phyloP scores from a whole-genome alignment of 345 rosid species.

The Eucalyptus decipiens region DNA sequence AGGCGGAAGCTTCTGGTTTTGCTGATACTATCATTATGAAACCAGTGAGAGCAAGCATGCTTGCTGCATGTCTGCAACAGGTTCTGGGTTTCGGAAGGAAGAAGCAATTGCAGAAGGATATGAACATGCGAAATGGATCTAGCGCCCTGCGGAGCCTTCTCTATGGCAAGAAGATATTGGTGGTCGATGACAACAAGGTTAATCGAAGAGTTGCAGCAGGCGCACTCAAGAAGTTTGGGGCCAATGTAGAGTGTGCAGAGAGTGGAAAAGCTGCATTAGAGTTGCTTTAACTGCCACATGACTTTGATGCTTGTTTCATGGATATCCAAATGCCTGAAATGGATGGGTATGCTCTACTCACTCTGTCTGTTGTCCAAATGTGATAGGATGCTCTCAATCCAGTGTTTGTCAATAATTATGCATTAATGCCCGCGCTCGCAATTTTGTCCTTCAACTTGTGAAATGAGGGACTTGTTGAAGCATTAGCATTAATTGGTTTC shows the following conservation, averaged over 20 bases:
- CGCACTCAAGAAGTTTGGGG: conserved; percentile 90
- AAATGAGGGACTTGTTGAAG: neutral
- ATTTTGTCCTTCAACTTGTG: neutral
- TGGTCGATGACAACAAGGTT: conserved; percentile 85
- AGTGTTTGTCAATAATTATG: neutral
- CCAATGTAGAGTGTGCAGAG: conserved; percentile 74
- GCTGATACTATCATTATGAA: conserved; percentile 87
- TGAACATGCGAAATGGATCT: conserved; percentile 24
- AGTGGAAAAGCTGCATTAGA: conserved; percentile 76
- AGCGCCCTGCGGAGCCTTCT: conserved; percentile 44
- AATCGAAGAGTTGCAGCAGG: conserved; percentile 95
- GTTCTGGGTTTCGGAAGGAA: conserved; percentile 62
- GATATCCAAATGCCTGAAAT: conserved; percentile 99
- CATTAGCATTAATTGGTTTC: neutral
- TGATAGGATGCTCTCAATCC: neutral
- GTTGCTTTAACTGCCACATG: conserved; percentile 71
- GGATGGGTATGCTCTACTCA: conserved; percentile 63
- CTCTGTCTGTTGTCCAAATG: neutral
- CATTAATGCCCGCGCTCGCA: neutral
- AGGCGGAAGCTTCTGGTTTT: conserved; percentile 79
- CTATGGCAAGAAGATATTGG: conserved; percentile 70
- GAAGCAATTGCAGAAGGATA: conserved; percentile 25
- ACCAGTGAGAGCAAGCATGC: conserved; percentile 92
- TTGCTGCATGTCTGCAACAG: conserved; percentile 90
- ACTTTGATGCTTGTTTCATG: conserved; percentile 96